Evolutionary conservation across 2,329 filamentous ascomycete species (phyloP).

Genomic region (Xylariaceae sp.): DNA sequence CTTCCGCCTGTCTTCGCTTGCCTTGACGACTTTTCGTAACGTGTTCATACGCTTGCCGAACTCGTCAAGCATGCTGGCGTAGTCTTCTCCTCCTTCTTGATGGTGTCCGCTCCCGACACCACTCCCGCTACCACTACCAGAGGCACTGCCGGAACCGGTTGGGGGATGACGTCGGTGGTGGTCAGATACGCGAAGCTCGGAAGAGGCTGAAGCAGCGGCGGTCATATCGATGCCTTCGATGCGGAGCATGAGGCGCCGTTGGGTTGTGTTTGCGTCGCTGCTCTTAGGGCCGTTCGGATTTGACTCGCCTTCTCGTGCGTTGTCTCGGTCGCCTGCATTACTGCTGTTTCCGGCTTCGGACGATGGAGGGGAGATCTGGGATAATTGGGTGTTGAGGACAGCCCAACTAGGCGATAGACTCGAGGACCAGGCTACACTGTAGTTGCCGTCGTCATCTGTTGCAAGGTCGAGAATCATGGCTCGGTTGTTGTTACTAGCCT

Average conservation of each 20-base stretch:
- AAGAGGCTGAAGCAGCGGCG: conserved; percentile 33
- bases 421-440: conserved; percentile 62
- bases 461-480: conserved; percentile 55
- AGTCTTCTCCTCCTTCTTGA: conserved; percentile 39
- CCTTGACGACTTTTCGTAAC: conserved; percentile 50
- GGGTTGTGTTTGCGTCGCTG: no score
- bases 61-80: conserved; percentile 49
- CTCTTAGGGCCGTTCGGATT: conserved; percentile 18
- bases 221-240: conserved; percentile 52
- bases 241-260: conserved; percentile 58
- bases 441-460: conserved; percentile 38
- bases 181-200: conserved; percentile 30
- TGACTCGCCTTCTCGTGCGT: conserved; percentile 23
- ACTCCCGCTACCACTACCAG: conserved; percentile 25
- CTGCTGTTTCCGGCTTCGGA: conserved; percentile 31
- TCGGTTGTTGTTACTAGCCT: conserved; percentile 33
- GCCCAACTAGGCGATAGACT: conserved; percentile 74
- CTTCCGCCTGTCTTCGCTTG: conserved; percentile 43
- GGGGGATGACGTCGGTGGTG: no score
- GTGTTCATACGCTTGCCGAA: conserved; percentile 56
- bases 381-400: conserved; percentile 45
- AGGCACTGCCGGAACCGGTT: conserved; percentile 25
- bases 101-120: conserved; percentile 29
- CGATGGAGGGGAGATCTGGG: conserved; percentile 36
- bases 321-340: conserved; percentile 29